Base-by-base conservation (phyloP, 306 rosid species). In the Nissolia schottii region DNA sequence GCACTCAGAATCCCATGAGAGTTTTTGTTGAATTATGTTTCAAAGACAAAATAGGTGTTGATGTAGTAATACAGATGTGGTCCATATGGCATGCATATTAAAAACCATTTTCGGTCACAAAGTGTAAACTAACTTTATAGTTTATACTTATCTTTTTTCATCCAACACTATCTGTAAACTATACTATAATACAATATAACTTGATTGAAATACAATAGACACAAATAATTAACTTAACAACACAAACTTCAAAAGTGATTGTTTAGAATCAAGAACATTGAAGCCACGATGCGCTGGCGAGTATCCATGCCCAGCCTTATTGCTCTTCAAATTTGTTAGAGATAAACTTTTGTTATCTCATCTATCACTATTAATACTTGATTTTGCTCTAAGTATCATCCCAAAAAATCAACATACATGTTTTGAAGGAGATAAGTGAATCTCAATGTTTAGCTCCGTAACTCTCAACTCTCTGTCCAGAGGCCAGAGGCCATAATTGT, bases 401-500 rank as follows among this genome's bases (percentile, higher is more conserved):
- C 29, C 25, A 1, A 7, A 45, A 46, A 59, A 29, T 19, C 69
- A 22, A 20, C 16, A 48, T 32, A 32, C 28, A 46, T 60, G 11
- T 27, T 51, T 32, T 45, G 35, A 48, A 37, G 29, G 29, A 16
- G n/a, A 48, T 49, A 34, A 69, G 40, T 27, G 56, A 20, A 75
- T 45, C 49, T 59, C 53, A 24, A 14, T 7, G 55, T 28, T 10
- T 22, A 46, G 18, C 62, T 28, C 20, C 23, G 19, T 31, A 41
- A 28, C 63, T 24, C 40, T 20, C 0, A 20, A n/a, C n/a, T n/a
- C n/a, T n/a, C n/a, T n/a, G n/a, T n/a, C n/a, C n/a, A n/a, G n/a
- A n/a, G 62, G 77, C 58, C 31, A 23, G 34, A 54, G 64, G 70
- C 73, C 31, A 64, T 57, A 23, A 46, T n/a, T n/a, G 34, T 23